Conservation (phyloP, 2,329 filamentous ascomycete genomes). For the Basipetospora chlamydospora region DNA sequence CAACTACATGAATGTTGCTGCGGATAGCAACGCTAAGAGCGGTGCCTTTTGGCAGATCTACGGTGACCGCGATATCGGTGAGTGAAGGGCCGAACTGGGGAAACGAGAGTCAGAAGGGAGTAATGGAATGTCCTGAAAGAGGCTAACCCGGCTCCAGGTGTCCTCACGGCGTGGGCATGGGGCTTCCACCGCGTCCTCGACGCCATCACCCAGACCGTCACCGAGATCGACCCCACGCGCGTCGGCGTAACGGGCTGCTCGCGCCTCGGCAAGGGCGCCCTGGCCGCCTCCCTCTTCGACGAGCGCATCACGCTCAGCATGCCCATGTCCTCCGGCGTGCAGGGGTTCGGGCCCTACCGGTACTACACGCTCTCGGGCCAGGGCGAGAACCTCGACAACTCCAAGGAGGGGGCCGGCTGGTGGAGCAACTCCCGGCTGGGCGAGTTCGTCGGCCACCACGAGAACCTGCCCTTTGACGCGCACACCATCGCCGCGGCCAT, state of each 20-base stretch:
- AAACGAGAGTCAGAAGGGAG: too few species aligned
- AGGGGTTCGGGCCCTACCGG: constrained; percentile 36
- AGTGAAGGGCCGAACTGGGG: too few species aligned
- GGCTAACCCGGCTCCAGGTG: too few species aligned
- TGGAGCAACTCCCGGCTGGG: constrained; percentile 39
- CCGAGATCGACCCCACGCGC: constrained; percentile 25
- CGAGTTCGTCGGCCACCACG: constrained; percentile 39
- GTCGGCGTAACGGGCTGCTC: constrained; percentile 39
- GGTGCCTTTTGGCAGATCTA: constrained; percentile 35
- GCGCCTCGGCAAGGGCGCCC: constrained; percentile 37
- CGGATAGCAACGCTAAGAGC: constrained; percentile 32
- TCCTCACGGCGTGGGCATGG: constrained; percentile 40
- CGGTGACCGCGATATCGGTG: constrained; percentile 28
- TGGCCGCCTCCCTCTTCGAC: constrained; percentile 37
- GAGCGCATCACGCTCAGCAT: constrained; percentile 37
- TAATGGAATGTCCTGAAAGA: too few species aligned
- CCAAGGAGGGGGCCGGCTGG: constrained; percentile 35
- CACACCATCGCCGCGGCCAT: constrained; percentile 43
- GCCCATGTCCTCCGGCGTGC: constrained; percentile 40
- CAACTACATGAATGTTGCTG: constrained; percentile 30
- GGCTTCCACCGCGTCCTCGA: constrained; percentile 38
- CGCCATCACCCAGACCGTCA: constrained; percentile 30
- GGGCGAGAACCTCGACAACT: constrained; percentile 32
- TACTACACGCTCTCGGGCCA: constrained; percentile 19
- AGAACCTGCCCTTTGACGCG: constrained; percentile 40